Percentiles rank a stretch among this genome's conserved stretches.
These are phyloP conservation scores for Plasmodium malariae DNA, from an alignment of 169 alveolate genomes.

Conservation along the genomic window DNA sequence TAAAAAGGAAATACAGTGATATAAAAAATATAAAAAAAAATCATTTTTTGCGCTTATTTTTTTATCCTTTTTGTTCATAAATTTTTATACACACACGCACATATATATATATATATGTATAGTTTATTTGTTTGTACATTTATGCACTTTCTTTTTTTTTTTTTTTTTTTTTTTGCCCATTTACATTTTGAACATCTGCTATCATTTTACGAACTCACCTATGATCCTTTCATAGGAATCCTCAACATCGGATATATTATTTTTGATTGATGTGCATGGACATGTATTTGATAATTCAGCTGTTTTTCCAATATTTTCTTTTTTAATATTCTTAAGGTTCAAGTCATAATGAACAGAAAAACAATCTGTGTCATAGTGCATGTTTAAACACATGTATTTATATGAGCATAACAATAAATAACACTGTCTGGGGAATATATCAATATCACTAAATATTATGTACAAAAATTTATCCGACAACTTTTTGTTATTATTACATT, in stretches of 20 bases:
- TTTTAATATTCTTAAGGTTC: slow-evolving; percentile 40
- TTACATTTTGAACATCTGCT: not conserved
- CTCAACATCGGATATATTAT: not conserved
- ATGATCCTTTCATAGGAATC: slow-evolving; percentile 61
- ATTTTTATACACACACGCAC: not conserved
- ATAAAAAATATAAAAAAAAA: slow-evolving; percentile 7
- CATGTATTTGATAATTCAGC: slow-evolving; percentile 54
- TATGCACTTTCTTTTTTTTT: not conserved
- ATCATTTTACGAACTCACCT: slow-evolving; percentile 5
- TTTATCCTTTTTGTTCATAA: too few relatives aligned
- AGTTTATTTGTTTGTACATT: not conserved
- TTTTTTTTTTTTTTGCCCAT: slow-evolving; percentile 2
- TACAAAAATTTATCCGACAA: slow-evolving; percentile 79
- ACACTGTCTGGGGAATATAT: slow-evolving; percentile 88
- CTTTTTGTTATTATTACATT: slow-evolving; percentile 1
- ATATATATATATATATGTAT: not conserved
- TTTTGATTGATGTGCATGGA: slow-evolving; percentile 17
- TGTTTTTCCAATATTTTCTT: slow-evolving; percentile 56
- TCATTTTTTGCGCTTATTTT: too few relatives aligned
- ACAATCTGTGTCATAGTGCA: slow-evolving; percentile 82
- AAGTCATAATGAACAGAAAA: slow-evolving; percentile 37
- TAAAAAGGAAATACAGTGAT: not conserved
- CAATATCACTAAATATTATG: slow-evolving; percentile 86
- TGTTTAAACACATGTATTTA: slow-evolving; percentile 87
- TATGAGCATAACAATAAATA: slow-evolving; percentile 84